Evolutionary conservation across 2,329 filamentous ascomycete species (phyloP), one percentile per base, ranked within the genome.

Genomic region (Leptodontidium sp.): DNA sequence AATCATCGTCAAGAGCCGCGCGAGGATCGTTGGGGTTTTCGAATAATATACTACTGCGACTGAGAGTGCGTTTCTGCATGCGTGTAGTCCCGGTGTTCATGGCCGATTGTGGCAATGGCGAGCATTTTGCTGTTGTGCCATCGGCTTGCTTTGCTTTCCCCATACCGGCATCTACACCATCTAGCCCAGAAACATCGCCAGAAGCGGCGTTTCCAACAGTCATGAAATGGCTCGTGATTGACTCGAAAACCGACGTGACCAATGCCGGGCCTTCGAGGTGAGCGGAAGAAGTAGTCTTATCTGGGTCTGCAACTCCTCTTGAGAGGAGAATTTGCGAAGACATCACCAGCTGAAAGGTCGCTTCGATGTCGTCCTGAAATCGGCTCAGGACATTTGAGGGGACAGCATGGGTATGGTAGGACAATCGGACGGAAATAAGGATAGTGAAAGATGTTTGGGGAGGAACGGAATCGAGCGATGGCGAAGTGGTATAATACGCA

Each of bases 241-340:
- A 75, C 49, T 78, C 75, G 68, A 76, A 75, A 38, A 76, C 71
- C n/a, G 76, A 74, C 1, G 74, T 70, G 4, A 77, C 70, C 4
- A 69, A 61, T n/a, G 71, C 53, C 11, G 71, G 63, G 24, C 57
- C 21, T 40, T 35, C 40, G 47, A 8, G 21, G 63, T 40, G 2
- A 63, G 50, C 21, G 45, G 67, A 62, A 57, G 64, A 58, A 61
- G 69, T 50, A 35, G 76, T 71, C 50, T 75, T 72, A 66, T 78
- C 72, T 40, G 79, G 77, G 38, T 75, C 78, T 52, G 82, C 82
- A 68, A 84, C 81, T 64, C 79, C 82, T 65, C 82, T 75, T 29
- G 82, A 84, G 61, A 84, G 78, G 65, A 83, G 77, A 45, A 84
- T 84, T 68, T 83, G 80, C 58, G 82, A 84, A 80, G 83, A 82